Evolutionary conservation across 345 rosid species (phyloP).

Genomic region (Capsella bursapastoris): DNA sequence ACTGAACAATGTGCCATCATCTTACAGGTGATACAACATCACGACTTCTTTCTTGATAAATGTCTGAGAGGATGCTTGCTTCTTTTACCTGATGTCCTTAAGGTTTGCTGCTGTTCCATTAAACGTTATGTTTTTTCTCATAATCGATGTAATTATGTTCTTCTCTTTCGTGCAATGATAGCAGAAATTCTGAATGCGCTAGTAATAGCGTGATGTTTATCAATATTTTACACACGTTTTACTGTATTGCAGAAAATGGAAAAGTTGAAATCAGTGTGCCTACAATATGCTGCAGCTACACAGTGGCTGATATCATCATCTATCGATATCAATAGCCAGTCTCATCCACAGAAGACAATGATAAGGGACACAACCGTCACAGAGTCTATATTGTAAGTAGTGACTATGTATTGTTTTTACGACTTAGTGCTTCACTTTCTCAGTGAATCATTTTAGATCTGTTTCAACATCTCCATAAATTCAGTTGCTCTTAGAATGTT

Average conservation of each 20-base stretch:
- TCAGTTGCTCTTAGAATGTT: neutral
- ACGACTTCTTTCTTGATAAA: slow-evolving; percentile 89
- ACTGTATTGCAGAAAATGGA: slow-evolving; percentile 79
- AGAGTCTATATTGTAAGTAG: slow-evolving; percentile 83
- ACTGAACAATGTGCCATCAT: slow-evolving; percentile 32
- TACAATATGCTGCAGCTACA: slow-evolving; percentile 91
- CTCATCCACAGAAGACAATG: slow-evolving; percentile 53
- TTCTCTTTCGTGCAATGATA: neutral
- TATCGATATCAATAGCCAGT: slow-evolving; percentile 57
- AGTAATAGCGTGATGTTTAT: slow-evolving; percentile 8
- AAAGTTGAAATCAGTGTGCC: slow-evolving; percentile 80
- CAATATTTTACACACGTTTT: slow-evolving; percentile 2
- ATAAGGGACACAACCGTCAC: slow-evolving; percentile 61
- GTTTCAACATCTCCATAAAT: slow-evolving; percentile 21
- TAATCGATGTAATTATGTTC: slow-evolving; percentile 1
- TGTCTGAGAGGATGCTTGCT: slow-evolving; percentile 96
- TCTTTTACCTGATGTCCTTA: slow-evolving; percentile 86
- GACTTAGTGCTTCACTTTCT: neutral
- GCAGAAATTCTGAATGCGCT: slow-evolving; percentile 1
- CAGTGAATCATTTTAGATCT: neutral
- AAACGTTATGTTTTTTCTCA: neutral
- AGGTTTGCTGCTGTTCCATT: slow-evolving; percentile 57
- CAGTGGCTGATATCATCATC: slow-evolving; percentile 96
- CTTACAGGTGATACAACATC: slow-evolving; percentile 83
- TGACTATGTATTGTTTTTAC: slow-evolving; percentile 1